Evolutionary conservation across 2,329 filamentous ascomycete genomes (phyloP).

Genomic region (Cordyceps farinosa): DNA sequence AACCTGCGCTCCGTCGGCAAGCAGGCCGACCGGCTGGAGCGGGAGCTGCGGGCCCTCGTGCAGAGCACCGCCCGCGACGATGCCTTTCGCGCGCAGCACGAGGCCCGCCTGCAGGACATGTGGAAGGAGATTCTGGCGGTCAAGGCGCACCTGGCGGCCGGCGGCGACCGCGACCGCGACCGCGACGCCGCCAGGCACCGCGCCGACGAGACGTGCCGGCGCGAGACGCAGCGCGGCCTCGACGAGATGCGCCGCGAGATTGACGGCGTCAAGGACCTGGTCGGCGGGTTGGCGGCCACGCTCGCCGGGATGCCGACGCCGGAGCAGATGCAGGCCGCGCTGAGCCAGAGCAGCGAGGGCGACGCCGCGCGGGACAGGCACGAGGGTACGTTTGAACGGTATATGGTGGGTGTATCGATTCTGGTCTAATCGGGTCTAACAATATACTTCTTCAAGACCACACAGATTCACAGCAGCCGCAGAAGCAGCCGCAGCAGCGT

Average conservation of each 20-base stretch:
- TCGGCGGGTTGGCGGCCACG: conserved; percentile 25
- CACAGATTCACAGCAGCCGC: background rate
- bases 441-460: background rate
- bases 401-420: no score
- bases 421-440: no score
- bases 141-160: conserved; percentile 25
- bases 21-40: conserved; percentile 30
- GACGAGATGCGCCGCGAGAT: conserved; percentile 25
- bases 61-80: conserved; percentile 27
- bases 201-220: conserved; percentile 23
- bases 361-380: background rate
- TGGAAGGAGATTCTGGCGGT: conserved; percentile 32
- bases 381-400: background rate
- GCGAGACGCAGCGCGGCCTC: conserved; percentile 22
- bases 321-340: conserved; percentile 23
- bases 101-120: conserved; percentile 28
- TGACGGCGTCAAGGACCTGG: conserved; percentile 22
- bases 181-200: conserved; percentile 5
- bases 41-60: conserved; percentile 28
- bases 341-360: conserved; percentile 17
- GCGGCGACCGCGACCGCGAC: conserved; percentile 16
- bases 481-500: background rate
- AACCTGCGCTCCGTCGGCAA: conserved; percentile 29
- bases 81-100: conserved; percentile 29
- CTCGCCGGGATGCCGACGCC: conserved; percentile 24